phyloP scores from a whole-genome alignment of 345 rosid species.

The Hibiscus syriacus region DNA sequence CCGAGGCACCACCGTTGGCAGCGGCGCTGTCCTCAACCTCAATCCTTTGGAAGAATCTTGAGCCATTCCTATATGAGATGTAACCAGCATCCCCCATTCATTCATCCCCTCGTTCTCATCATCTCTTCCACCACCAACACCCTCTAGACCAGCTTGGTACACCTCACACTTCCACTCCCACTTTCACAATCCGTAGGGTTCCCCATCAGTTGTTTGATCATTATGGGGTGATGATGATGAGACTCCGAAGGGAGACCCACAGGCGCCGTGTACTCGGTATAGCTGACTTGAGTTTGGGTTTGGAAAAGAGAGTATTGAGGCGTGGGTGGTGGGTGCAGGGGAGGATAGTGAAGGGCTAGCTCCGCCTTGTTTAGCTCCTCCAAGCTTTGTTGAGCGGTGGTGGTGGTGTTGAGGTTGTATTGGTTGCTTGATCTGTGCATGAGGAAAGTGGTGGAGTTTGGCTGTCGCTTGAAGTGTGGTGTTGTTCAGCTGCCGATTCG shows the following conservation, averaged over 20 bases:
- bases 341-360: slow-evolving; percentile 56
- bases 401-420: slow-evolving; percentile 16
- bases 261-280: slow-evolving; percentile 31
- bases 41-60: slow-evolving; percentile 38
- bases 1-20: slow-evolving; percentile 28
- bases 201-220: slow-evolving; percentile 46
- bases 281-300: slow-evolving; percentile 23
- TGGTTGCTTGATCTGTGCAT: slow-evolving; percentile 44
- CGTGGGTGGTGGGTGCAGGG: slow-evolving; percentile 21
- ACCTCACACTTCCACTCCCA: slow-evolving; percentile 54
- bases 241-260: slow-evolving; percentile 31
- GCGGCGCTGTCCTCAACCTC: slow-evolving; percentile 35
- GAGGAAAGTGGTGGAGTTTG: slow-evolving; percentile 33
- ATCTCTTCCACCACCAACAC: slow-evolving; percentile 14
- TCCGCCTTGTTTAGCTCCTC: slow-evolving; percentile 67
- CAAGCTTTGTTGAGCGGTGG: slow-evolving; percentile 17
- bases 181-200: slow-evolving; percentile 46
- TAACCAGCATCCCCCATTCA: slow-evolving; percentile 75
- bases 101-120: slow-evolving; percentile 31
- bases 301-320: slow-evolving; percentile 49
- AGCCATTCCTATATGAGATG: slow-evolving; percentile 24
- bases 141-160: slow-evolving; percentile 51
- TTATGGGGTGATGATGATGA: slow-evolving; percentile 12
- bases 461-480: slow-evolving; percentile 26
- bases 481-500: slow-evolving; percentile 35